A percentile compares a stretch with the other conserved stretches of the same genome.
phyloP scores from a whole-genome alignment of 202 grass and related monocot species.

The Cymbopogon flexuosus region DNA sequence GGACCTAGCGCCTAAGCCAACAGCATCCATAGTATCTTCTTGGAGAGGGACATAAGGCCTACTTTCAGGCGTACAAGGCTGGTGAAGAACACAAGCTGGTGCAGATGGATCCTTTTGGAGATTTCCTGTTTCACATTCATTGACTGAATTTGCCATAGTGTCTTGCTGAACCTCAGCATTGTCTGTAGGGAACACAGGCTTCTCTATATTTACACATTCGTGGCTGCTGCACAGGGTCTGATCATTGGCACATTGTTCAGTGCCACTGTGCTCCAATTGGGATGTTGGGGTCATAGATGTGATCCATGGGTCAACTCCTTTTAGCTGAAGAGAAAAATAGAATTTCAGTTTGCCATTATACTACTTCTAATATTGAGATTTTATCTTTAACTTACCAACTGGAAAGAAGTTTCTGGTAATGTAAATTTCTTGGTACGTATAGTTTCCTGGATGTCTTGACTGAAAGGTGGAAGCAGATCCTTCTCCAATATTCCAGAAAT shows the following conservation, averaged over 20 bases:
- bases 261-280: not conserved
- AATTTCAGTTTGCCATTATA: not conserved
- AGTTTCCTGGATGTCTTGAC: conserved; percentile 31
- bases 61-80: conserved; percentile 12
- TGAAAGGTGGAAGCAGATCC: conserved; percentile 24
- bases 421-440: conserved; percentile 35
- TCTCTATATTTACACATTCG: conserved; percentile 23
- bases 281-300: not conserved
- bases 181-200: conserved; percentile 12
- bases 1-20: not conserved
- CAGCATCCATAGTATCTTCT: conserved; percentile 3
- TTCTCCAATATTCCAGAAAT: conserved; percentile 35
- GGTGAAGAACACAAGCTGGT: not conserved
- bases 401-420: conserved; percentile 44
- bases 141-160: not conserved
- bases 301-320: conserved; percentile 35
- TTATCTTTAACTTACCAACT: conserved; percentile 44
- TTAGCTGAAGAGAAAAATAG: conserved; percentile 36
- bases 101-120: not conserved
- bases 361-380: not conserved
- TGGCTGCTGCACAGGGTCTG: conserved; percentile 11
- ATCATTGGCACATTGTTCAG: conserved; percentile 19
- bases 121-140: conserved; percentile 16
- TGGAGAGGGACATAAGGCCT: not conserved
- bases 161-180: conserved; percentile 28